A percentile compares a stretch with the other conserved stretches of the same genome.
Evolutionary conservation across 2,329 filamentous ascomycete genomes (phyloP).

Genomic region (Pseudocercospora fuligena): DNA sequence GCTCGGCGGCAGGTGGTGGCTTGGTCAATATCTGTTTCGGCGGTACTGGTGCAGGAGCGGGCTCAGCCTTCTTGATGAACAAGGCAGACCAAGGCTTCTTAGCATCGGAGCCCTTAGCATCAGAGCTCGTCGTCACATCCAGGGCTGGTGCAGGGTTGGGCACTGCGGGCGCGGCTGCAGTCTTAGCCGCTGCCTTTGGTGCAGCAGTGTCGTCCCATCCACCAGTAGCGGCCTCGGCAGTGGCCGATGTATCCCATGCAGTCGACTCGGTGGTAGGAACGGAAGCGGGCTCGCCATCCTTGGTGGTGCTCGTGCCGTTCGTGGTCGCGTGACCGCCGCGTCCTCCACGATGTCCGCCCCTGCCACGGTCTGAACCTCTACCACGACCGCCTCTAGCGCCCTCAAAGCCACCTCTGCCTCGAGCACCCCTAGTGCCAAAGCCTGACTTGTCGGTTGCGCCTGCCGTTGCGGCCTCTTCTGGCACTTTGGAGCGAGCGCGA

Average conservation of each 20-base stretch:
- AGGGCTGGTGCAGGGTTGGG: constrained; percentile 37
- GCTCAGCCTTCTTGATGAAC: constrained; percentile 52
- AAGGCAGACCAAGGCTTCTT: constrained; percentile 62
- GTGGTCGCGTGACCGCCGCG: constrained; percentile 65
- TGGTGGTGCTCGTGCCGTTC: constrained; percentile 61
- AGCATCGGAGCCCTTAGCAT: constrained; percentile 42
- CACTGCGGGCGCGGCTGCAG: constrained; percentile 34
- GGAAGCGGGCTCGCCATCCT: constrained; percentile 58
- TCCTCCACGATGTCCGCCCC: constrained; percentile 59
- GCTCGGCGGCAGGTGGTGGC: constrained; percentile 35
- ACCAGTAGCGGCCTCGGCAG: constrained; percentile 34
- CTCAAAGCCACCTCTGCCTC: constrained; percentile 52
- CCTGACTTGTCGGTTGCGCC: constrained; percentile 56
- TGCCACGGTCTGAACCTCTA: constrained; percentile 58
- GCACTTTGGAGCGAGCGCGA: constrained; percentile 71
- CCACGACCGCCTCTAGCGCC: constrained; percentile 64
- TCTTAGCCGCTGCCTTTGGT: constrained; percentile 36
- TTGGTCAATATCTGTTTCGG: constrained; percentile 39
- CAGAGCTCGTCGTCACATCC: constrained; percentile 42
- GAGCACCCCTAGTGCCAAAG: constrained; percentile 47
- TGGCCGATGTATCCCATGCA: constrained; percentile 61
- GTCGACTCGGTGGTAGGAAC: constrained; percentile 72
- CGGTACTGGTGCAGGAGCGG: constrained; percentile 52
- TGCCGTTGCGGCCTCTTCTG: constrained; percentile 61
- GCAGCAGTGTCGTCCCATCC: constrained; percentile 34